Percentiles rank a stretch among this genome's conserved stretches.
Conservation (phyloP, 2,329 filamentous ascomycete genomes). For the Sarocladiaceae sp. region DNA sequence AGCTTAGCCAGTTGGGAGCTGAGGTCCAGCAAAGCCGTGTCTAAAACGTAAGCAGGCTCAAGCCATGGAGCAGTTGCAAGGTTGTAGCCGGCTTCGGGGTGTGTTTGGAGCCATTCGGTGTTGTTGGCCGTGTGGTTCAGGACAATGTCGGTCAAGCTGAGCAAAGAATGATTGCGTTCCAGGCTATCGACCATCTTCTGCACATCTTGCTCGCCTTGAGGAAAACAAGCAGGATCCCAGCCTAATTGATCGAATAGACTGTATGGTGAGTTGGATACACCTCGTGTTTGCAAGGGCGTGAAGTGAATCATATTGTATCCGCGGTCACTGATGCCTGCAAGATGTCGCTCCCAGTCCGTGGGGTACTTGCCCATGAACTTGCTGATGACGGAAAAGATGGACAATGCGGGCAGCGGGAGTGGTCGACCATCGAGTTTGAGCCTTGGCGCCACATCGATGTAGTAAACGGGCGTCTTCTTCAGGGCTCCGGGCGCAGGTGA, state of each 20-base stretch:
- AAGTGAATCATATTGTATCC: conserved; percentile 99
- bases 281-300: conserved; percentile 83
- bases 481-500: conserved; percentile 33
- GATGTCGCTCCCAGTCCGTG: conserved; percentile 80
- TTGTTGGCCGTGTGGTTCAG: conserved; percentile 98
- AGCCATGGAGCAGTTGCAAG: conserved; percentile 79
- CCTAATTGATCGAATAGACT: conserved; percentile 88
- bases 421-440: conserved; percentile 67
- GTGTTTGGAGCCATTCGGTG: conserved; percentile 86
- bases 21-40: conserved; percentile 64
- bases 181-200: conserved; percentile 70
- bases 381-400: conserved; percentile 88
- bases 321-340: conserved; percentile 79
- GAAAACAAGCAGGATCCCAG: conserved; percentile 79
- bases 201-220: conserved; percentile 77
- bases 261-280: conserved; percentile 91
- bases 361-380: conserved; percentile 98
- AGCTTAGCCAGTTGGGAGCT: conserved; percentile 64
- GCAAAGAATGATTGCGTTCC: conserved; percentile 75
- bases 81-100: conserved; percentile 95
- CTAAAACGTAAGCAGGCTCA: conserved; percentile 56
- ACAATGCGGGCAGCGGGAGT: conserved; percentile 79
- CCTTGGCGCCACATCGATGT: conserved; percentile 86
- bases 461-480: conserved; percentile 71
- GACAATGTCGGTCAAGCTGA: conserved; percentile 92